Evolutionary conservation across 192 early-diverging fungal species (phyloP).

Genomic region (Mortierella antarctica): DNA sequence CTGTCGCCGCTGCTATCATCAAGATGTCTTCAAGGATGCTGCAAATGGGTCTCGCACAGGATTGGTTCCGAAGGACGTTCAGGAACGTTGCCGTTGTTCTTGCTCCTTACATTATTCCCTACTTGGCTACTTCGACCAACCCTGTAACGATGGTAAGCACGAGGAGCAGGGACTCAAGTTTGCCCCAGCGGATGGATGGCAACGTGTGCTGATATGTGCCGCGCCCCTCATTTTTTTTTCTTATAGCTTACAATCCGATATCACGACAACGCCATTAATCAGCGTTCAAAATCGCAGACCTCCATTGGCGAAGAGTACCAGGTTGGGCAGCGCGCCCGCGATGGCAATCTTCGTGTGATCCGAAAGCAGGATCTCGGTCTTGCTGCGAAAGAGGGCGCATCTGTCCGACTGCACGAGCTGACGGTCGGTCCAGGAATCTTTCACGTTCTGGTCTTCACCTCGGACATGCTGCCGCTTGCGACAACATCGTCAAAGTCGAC

Average conservation of each 20-base stretch:
- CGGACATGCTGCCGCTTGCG: slow-evolving; percentile 15
- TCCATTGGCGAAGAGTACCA: slow-evolving; percentile 10
- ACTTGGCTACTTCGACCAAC: slow-evolving; percentile 12
- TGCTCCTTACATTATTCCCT: slow-evolving; percentile 38
- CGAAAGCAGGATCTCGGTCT: slow-evolving; percentile 3
- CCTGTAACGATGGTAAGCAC: slow-evolving; percentile 35
- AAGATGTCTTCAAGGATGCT: slow-evolving; percentile 25
- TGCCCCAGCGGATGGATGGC: not conserved
- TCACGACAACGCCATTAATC: slow-evolving; percentile 34
- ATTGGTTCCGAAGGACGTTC: slow-evolving; percentile 15
- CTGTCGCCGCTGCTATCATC: slow-evolving; percentile 40
- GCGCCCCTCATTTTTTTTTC: not conserved
- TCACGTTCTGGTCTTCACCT: slow-evolving; percentile 31
- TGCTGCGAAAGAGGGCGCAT: not conserved
- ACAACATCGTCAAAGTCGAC: not conserved
- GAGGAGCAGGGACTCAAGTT: not conserved
- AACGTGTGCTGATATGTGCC: not conserved
- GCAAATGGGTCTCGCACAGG: slow-evolving; percentile 14
- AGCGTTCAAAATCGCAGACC: slow-evolving; percentile 26
- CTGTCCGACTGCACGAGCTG: slow-evolving; percentile 29
- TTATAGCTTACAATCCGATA: slow-evolving; percentile 29
- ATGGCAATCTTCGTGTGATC: slow-evolving; percentile 22
- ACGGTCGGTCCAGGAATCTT: slow-evolving; percentile 37
- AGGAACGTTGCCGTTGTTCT: slow-evolving; percentile 20
- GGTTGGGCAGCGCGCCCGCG: slow-evolving; percentile 28